Evolutionary conservation across 805 yeast species (phyloP).

Genomic region (Kazachstania martiniae): DNA sequence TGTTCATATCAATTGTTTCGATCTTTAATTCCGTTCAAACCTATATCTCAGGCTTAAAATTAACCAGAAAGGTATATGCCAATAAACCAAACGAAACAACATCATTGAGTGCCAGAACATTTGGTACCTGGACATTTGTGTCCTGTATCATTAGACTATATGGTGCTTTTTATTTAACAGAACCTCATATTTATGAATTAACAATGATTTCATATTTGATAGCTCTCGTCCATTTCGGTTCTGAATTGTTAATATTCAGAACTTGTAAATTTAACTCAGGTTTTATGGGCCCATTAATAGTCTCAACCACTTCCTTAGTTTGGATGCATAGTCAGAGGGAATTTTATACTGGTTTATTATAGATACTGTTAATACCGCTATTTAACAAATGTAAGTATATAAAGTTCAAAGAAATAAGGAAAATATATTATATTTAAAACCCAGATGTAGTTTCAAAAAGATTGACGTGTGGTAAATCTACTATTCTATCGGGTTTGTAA

Average conservation of each 20-base stretch:
- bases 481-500: constrained; percentile 24
- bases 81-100: constrained; percentile 50
- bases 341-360: constrained; percentile 37
- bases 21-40: constrained; percentile 84
- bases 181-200: constrained; percentile 63
- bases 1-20: constrained; percentile 81
- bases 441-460: constrained; percentile 31
- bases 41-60: constrained; percentile 58
- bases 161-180: constrained; percentile 69
- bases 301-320: constrained; percentile 54
- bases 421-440: too few relatives aligned
- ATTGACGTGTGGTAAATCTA: constrained; percentile 27
- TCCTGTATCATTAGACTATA: constrained; percentile 76
- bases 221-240: constrained; percentile 73
- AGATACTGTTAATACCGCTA: too few relatives aligned
- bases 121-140: constrained; percentile 95
- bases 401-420: not conserved
- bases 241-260: constrained; percentile 71
- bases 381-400: too few relatives aligned
- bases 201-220: constrained; percentile 71
- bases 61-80: constrained; percentile 75
- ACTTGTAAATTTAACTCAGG: constrained; percentile 85
- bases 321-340: constrained; percentile 77
- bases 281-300: constrained; percentile 78
- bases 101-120: constrained; percentile 80